phyloP scores from a whole-genome alignment of 768 basidiomycete genomes.

The Boletus bicolor region DNA sequence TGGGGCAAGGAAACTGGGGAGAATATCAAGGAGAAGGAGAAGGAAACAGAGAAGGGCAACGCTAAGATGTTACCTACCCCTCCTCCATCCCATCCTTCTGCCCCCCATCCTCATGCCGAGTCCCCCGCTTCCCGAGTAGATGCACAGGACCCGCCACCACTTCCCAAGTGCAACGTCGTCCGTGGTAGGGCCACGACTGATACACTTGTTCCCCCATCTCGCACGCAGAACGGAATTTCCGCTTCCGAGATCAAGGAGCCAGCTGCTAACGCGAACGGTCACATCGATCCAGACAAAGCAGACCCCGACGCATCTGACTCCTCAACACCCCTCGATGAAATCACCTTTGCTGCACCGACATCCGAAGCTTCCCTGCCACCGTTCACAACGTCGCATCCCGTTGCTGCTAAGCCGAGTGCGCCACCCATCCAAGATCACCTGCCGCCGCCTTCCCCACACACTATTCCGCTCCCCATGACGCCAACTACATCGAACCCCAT shows the following conservation, averaged over 20 bases:
- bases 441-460: conserved; percentile 19
- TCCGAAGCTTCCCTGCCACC: not conserved
- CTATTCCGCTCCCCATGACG: conserved; percentile 23
- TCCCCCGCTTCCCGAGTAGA: conserved; percentile 9
- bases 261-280: not conserved
- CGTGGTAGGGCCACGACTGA: conserved; percentile 25
- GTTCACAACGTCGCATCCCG: not conserved
- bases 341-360: conserved; percentile 17
- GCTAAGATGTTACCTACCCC: conserved; percentile 16
- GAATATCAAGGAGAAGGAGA: conserved; percentile 32
- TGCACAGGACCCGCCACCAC: conserved; percentile 39
- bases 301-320: conserved; percentile 12
- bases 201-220: not conserved
- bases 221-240: not conserved
- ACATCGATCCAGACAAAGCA: conserved; percentile 7
- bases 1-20: conserved; percentile 45
- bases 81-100: conserved; percentile 28
- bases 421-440: conserved; percentile 3
- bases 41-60: conserved; percentile 26
- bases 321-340: conserved; percentile 22
- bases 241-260: conserved; percentile 3
- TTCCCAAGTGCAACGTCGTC: conserved; percentile 48
- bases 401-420: conserved; percentile 8
- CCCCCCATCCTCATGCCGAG: conserved; percentile 20
- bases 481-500: conserved; percentile 29